These are phyloP conservation scores for Apiospora kogelbergensis DNA, from an alignment of 2,329 filamentous ascomycete genomes.

Conservation along the genomic window DNA sequence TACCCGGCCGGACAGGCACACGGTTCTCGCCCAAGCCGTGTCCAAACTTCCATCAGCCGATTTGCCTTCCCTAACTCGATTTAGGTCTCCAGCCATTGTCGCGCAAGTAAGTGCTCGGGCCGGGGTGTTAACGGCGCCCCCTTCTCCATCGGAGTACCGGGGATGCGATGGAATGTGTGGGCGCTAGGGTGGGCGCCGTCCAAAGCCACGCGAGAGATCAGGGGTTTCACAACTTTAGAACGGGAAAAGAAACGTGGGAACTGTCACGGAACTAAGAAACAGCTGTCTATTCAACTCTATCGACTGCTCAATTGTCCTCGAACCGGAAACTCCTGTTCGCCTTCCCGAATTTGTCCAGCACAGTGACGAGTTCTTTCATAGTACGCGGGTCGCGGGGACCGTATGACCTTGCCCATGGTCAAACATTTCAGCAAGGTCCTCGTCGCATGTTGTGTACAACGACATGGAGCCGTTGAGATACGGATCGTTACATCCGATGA, in stretches of 20 bases:
- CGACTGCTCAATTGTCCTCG: not conserved
- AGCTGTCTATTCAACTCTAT: not conserved
- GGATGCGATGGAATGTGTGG: not conserved
- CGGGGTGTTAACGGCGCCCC: not conserved
- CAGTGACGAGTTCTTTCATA: constrained; percentile 31
- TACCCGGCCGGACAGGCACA: not conserved
- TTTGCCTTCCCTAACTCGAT: not conserved
- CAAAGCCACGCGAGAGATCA: not conserved
- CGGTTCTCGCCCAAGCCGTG: not conserved
- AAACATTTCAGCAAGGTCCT: constrained; percentile 39
- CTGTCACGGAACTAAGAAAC: not conserved
- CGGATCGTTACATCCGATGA: constrained; percentile 39
- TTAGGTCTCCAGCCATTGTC: not conserved
- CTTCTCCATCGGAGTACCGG: constrained; percentile 1
- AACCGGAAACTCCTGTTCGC: not conserved
- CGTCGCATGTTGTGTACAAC: constrained; percentile 42
- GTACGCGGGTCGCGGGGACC: constrained; percentile 34
- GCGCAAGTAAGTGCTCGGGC: not conserved
- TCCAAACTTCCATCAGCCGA: not conserved
- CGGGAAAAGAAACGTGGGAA: not conserved
- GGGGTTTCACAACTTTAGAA: not conserved
- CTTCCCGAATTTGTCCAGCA: constrained; percentile 19
- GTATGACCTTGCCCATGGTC: constrained; percentile 45
- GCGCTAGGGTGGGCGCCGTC: not conserved
- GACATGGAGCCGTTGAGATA: constrained; percentile 38